Base-by-base conservation (phyloP, 805 yeast species). In the Ogataea sp. region DNA sequence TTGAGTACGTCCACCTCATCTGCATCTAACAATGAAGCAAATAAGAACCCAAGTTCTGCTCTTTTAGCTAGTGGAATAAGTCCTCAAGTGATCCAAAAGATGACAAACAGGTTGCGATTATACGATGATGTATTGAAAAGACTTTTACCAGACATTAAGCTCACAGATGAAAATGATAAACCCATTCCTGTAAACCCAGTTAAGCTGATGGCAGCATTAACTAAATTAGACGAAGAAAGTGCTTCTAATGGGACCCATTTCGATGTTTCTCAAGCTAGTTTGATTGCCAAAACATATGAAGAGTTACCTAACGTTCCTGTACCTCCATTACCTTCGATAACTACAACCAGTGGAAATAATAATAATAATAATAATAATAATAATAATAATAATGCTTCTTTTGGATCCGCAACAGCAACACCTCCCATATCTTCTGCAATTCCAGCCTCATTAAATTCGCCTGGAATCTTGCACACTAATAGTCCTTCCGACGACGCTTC, bases 121-220 rank as follows among this genome's bases (percentile, higher is more conserved):
- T 58, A 57, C 35, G 65, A 60, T 42, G 65, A 60, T 37, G 50
- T 58, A 10, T 40, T 60, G 34, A 59, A 56, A 28, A 40, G 56
- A 20, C 40, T 60, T 8, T 30, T 60, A 14, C 65, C 65, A 2
- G 60, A 56, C 36, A 48, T 56, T 30, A 58, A 58, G 36, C 40
- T 55, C 26, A 52, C 61, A 2, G 61, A 58, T 34, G 43, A 53
- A 36, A 53, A 56, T 35, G 62, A 55, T 29, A 53, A 53, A 27
- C 59, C 60, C 3, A 50, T 49, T 36, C 59, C 59, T 0, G 58
- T 60, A 15, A 58, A 60, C 37, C 62, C 65, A 16, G 47, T 53
- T 49, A 57, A 51, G 43, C 45, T 60, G 32, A 44, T 55, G 41
- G 46, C 58, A 14, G 59, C 59, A 2, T 44, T 60, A 35, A 52